Evolutionary conservation across 2,329 filamentous ascomycete species (phyloP).

Genomic region (Epichloe glyceriae): DNA sequence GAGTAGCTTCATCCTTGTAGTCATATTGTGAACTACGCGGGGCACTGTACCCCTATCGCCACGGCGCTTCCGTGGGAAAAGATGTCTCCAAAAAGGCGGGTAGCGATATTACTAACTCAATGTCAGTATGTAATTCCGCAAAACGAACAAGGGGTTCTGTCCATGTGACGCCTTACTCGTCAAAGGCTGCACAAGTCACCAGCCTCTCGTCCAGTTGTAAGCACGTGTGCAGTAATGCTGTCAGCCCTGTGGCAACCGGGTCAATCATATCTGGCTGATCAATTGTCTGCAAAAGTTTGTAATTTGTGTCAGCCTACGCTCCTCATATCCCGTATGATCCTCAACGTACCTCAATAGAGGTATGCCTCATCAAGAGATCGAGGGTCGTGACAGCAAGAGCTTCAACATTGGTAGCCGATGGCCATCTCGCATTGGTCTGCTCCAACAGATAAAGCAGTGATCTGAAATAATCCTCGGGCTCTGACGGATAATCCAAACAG

Average conservation of each 20-base stretch:
- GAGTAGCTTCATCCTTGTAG: constrained; percentile 46
- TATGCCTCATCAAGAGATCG: constrained; percentile 25
- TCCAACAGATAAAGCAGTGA: constrained; percentile 17
- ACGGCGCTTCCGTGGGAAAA: constrained; percentile 40
- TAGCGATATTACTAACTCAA: constrained; percentile 14
- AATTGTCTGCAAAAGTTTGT: constrained; percentile 12
- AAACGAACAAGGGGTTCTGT: not conserved
- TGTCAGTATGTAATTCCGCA: constrained; percentile 3
- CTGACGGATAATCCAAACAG: constrained; percentile 16
- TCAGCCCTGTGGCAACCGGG: constrained; percentile 17
- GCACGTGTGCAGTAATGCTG: constrained; percentile 18
- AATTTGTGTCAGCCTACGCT: not conserved
- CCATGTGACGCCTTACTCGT: constrained; percentile 12
- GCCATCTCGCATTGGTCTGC: not conserved
- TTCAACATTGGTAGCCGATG: constrained; percentile 19
- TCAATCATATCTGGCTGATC: constrained; percentile 16
- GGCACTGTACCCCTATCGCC: constrained; percentile 16
- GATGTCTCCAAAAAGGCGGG: constrained; percentile 47
- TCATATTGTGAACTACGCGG: constrained; percentile 34
- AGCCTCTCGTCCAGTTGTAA: constrained; percentile 17
- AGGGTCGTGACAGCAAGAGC: constrained; percentile 18
- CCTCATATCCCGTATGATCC: not conserved
- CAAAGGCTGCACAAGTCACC: constrained; percentile 12
- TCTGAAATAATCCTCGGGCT: constrained; percentile 33
- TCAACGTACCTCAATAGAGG: constrained; percentile 26